Evolutionary conservation across 495 filamentous ascomycete species (phyloP), one percentile per base, ranked within the genome.

Genomic region (Lasiosphaeriaceae sp.): DNA sequence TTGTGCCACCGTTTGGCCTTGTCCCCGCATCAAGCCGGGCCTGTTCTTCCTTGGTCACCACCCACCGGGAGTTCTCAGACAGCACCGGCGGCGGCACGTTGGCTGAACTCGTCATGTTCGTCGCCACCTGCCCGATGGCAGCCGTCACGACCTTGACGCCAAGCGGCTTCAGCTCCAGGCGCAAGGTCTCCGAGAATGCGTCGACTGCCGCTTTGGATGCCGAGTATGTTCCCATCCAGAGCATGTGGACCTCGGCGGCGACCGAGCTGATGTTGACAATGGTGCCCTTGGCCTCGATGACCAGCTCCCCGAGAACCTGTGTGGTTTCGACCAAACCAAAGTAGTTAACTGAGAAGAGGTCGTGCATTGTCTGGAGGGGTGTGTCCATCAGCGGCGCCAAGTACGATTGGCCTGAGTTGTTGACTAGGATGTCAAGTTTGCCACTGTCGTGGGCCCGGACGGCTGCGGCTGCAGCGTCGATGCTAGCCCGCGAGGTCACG

Each of bases 121-220:
- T 59, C 50, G 59, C 43, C 12, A 68, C 65, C 4, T 21, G 52
- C 2, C 57, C 62, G 6, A 62, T 19, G 60, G 20, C 50, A 3
- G 65, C 53, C 3, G 72, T 70, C 17, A 80, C 62, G 19, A 77
- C 77, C 34, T 71, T 66, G 21, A 78, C 68, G 21, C 64, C 63
- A 39, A 80, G 74, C 8, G 80, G 77, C 11, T 60, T 65, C 35
- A 83, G 62, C 59, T 83, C 80, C 11, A 79, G 59, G 3, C 78
- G 69, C 19, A 81, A 54, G 11, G 68, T 67, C 24, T 79, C 71
- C 11, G 62, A 63, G 29, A 77, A 71, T 1, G 67, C 62, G 24
- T 75, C 66, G 5, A 75, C 56, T 19, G 79, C 75, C 0, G 69
- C 72, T 63, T 82, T 84, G 29, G 69, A 75, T 17, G 76, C 74